phyloP scores from a whole-genome alignment of 2,329 filamentous ascomycete species.

The Fonsecaea multimorphosa region DNA sequence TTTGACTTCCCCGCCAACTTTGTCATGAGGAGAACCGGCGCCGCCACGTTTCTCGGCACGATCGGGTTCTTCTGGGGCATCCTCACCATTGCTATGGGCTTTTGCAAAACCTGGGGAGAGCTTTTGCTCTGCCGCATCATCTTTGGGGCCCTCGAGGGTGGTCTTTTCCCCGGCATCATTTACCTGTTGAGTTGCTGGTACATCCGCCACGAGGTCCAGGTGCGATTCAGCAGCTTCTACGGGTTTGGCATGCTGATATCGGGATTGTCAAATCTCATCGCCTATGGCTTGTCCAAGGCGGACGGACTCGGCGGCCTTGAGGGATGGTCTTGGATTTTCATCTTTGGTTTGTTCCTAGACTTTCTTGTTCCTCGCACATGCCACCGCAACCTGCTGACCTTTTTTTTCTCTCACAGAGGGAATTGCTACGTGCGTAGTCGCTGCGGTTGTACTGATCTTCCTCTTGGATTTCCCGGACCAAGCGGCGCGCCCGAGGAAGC shows the following conservation, averaged over 20 bases:
- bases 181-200: conserved; percentile 54
- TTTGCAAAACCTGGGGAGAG: neutral
- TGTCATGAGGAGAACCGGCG: conserved; percentile 45
- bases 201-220: conserved; percentile 46
- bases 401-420: neutral
- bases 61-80: conserved; percentile 24
- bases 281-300: conserved; percentile 45
- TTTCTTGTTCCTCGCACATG: too few relatives aligned
- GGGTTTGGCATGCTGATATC: conserved; percentile 35
- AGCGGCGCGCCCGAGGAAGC: neutral
- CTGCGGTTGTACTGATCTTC: conserved; percentile 1
- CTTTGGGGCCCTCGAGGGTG: conserved; percentile 43
- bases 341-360: conserved; percentile 33
- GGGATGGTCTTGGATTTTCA: conserved; percentile 47
- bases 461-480: conserved; percentile 2
- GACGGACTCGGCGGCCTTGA: conserved; percentile 40
- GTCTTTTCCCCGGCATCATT: conserved; percentile 49
- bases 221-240: conserved; percentile 39
- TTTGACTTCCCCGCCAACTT: conserved; percentile 54
- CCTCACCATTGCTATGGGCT: conserved; percentile 33
- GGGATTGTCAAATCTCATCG: conserved; percentile 46
- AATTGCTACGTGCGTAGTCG: conserved; percentile 2
- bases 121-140: conserved; percentile 41
- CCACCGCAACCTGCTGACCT: neutral
- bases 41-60: conserved; percentile 10